phyloP scores from a whole-genome alignment of 2,329 filamentous ascomycete genomes.

The Curvularia spicifera region DNA sequence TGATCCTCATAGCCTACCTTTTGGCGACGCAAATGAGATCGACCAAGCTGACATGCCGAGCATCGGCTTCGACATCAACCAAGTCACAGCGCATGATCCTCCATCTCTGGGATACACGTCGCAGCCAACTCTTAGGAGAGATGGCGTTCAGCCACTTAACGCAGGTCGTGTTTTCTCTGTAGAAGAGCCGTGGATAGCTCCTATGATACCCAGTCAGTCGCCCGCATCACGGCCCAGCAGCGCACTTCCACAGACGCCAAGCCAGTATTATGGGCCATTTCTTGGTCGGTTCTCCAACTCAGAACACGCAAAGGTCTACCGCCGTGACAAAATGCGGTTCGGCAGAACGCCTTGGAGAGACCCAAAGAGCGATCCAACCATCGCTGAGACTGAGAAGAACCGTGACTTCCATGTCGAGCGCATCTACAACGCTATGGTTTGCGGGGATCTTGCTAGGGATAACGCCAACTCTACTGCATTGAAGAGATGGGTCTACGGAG shows the following conservation, averaged over 20 bases:
- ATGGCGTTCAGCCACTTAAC: slow-evolving; percentile 21
- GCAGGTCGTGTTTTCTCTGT: slow-evolving; percentile 16
- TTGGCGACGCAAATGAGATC: slow-evolving; percentile 24
- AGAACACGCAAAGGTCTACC: slow-evolving; percentile 31
- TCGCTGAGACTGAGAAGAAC: slow-evolving; percentile 26
- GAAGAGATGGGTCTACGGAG: slow-evolving; percentile 42
- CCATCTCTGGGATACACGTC: slow-evolving; percentile 1
- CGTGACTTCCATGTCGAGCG: slow-evolving; percentile 32
- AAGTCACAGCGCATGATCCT: slow-evolving; percentile 12
- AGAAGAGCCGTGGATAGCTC: slow-evolving; percentile 3
- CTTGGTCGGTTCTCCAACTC: slow-evolving; percentile 28
- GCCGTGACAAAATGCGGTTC: slow-evolving; percentile 35
- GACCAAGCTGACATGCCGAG: slow-evolving; percentile 19
- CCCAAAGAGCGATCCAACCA: slow-evolving; percentile 32
- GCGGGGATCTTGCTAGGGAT: slow-evolving; percentile 39
- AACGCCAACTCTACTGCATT: slow-evolving; percentile 41
- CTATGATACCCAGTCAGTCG: slow-evolving; percentile 13
- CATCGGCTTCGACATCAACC: slow-evolving; percentile 12
- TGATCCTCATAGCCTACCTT: slow-evolving; percentile 1
- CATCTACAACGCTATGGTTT: slow-evolving; percentile 46
- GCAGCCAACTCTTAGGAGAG: slow-evolving; percentile 10
- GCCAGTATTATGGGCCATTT: slow-evolving; percentile 30
- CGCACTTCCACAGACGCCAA: slow-evolving; percentile 13
- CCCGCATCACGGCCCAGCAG: slow-evolving; percentile 8
- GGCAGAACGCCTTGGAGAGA: slow-evolving; percentile 34